Evolutionary conservation across 2,329 filamentous ascomycete genomes (phyloP).

Genomic region (Venturia pyrina): DNA sequence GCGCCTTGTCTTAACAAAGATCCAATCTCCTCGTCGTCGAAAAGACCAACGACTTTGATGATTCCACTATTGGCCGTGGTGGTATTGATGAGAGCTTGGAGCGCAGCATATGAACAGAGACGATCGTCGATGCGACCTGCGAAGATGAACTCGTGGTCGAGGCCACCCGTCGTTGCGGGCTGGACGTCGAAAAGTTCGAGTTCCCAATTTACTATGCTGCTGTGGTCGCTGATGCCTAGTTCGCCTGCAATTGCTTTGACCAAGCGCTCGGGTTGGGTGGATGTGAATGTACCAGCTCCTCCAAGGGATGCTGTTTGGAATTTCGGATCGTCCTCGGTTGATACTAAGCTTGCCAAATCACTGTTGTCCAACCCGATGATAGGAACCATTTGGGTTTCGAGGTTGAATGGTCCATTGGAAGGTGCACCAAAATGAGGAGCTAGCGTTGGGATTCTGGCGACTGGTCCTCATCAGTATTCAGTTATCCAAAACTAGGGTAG

Average conservation of each 20-base stretch:
- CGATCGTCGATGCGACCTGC: constrained; percentile 95
- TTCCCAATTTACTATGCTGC: constrained; percentile 88
- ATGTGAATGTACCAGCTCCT: constrained; percentile 60
- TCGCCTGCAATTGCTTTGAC: constrained; percentile 73
- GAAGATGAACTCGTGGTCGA: constrained; percentile 91
- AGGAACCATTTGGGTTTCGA: constrained; percentile 87
- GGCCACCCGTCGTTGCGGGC: constrained; percentile 69
- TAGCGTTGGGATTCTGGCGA: constrained; percentile 83
- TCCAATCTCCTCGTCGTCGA: constrained; percentile 95
- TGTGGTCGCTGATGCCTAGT: constrained; percentile 49
- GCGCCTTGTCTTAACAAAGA: constrained; percentile 85
- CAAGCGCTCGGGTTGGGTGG: constrained; percentile 75
- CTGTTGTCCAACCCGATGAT: constrained; percentile 79
- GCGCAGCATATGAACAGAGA: constrained; percentile 86
- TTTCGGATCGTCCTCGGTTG: constrained; percentile 22
- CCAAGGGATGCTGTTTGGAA: constrained; percentile 40
- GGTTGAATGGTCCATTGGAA: constrained; percentile 58
- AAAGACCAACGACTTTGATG: constrained; percentile 85
- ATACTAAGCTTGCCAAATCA: constrained; percentile 32
- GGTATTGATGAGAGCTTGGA: constrained; percentile 66
- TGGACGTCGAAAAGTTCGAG: constrained; percentile 89
- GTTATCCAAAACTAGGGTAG: not conserved
- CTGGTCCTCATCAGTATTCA: constrained; percentile 20
- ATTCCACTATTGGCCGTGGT: constrained; percentile 48
- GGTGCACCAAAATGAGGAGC: constrained; percentile 86